These are phyloP conservation scores for Candida sp. DNA, from an alignment of 1,139 yeast species.

Conservation along the genomic window DNA sequence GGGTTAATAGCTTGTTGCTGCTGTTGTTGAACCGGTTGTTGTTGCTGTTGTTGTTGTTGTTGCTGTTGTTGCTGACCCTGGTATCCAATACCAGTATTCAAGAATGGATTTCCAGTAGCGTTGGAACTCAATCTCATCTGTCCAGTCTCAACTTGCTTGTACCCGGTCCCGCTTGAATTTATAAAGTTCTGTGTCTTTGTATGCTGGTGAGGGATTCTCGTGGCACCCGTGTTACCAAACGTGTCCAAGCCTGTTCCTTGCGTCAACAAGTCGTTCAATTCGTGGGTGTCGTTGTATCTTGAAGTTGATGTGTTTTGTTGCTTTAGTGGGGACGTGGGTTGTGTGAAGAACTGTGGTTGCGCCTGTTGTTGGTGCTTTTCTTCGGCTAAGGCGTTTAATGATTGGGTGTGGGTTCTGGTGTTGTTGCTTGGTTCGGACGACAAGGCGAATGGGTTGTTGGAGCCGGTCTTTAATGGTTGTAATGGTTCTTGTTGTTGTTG, in stretches of 20 bases:
- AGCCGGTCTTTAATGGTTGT: conserved; percentile 76
- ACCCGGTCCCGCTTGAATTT: conserved; percentile 90
- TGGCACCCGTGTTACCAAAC: conserved; percentile 91
- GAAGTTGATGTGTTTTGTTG: conserved; percentile 37
- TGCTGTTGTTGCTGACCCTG: conserved; percentile 54
- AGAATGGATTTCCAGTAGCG: conserved; percentile 74
- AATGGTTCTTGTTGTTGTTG: conserved; percentile 43
- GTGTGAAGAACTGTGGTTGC: conserved; percentile 26
- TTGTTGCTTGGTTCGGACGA: conserved; percentile 20
- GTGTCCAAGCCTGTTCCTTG: conserved; percentile 95
- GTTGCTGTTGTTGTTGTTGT: conserved; percentile 20
- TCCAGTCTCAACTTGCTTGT: conserved; percentile 49
- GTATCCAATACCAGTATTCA: conserved; percentile 77
- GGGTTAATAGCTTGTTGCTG: conserved; percentile 22
- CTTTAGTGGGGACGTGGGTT: conserved; percentile 26
- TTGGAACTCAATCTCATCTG: conserved; percentile 43
- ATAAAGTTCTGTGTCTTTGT: conserved; percentile 81
- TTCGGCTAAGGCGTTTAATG: conserved; percentile 25
- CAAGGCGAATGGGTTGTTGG: conserved; percentile 91
- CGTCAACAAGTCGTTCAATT: conserved; percentile 78
- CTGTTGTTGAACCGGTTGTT: conserved; percentile 16
- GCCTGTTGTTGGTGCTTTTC: conserved; percentile 29
- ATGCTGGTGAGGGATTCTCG: conserved; percentile 92
- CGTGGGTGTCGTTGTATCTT: conserved; percentile 59
- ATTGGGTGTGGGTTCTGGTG: conserved; percentile 24